A percentile compares a stretch with the other conserved stretches of the same genome.
Evolutionary conservation across 345 rosid genomes (phyloP).

Genomic region (Citrus reticulata): DNA sequence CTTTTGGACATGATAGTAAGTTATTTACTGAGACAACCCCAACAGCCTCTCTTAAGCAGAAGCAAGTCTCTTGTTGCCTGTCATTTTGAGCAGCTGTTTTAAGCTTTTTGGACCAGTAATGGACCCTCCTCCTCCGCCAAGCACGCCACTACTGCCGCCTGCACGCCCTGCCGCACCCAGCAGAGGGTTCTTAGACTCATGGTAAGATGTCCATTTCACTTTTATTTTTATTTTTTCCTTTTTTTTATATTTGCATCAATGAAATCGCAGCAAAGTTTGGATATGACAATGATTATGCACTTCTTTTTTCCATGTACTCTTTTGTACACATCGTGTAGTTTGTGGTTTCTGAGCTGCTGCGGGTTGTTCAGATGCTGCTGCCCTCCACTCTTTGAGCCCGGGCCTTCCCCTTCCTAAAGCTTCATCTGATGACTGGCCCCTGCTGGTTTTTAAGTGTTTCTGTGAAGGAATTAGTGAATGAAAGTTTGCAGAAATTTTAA

Average conservation of each 20-base stretch:
- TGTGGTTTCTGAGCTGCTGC: slow-evolving; percentile 55
- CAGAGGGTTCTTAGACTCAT: slow-evolving; percentile 35
- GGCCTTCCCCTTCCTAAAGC: slow-evolving; percentile 39
- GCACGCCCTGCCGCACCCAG: slow-evolving; percentile 19
- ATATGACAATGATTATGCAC: not conserved
- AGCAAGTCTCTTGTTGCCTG: not conserved
- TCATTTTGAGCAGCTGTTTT: not conserved
- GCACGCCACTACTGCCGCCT: slow-evolving; percentile 35
- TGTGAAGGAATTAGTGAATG: not conserved
- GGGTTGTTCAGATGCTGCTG: slow-evolving; percentile 52
- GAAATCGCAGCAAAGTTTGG: not conserved
- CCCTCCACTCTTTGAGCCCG: slow-evolving; percentile 54
- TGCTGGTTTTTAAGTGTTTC: not conserved
- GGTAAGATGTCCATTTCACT: slow-evolving; percentile 27
- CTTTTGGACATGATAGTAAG: not conserved
- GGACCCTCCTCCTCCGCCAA: slow-evolving; percentile 41
- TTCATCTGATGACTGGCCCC: not conserved
- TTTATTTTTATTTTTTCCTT: not conserved
- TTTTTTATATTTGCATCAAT: not conserved
- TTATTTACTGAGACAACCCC: not conserved
- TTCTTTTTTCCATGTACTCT: not conserved
- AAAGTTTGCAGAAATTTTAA: not conserved
- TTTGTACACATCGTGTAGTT: slow-evolving; percentile 25
- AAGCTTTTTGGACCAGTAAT: slow-evolving; percentile 14
- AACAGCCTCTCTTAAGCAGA: not conserved